Base-by-base conservation (phyloP, 2,329 filamentous ascomycete genomes). In the Cladosporium sphaerospermum region DNA sequence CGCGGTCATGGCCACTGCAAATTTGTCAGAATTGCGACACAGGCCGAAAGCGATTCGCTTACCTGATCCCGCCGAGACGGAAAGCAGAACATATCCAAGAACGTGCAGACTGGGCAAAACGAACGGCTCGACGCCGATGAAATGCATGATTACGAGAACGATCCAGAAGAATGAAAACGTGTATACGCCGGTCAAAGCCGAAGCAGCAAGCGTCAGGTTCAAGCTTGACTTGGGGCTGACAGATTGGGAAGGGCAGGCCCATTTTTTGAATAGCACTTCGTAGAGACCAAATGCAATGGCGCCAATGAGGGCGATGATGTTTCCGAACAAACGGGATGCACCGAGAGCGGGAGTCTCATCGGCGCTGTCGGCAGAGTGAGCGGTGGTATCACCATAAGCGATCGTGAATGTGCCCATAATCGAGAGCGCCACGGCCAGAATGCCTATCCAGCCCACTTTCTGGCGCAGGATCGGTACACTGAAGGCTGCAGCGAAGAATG, bases 211-310 rank as follows among this genome's bases (percentile, higher is more conserved):
- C 9, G 65, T 66, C 16, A 68, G 50, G 14, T 63, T 61, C 14
- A 68, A 53, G 42, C 56, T 62, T 13, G 61, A 58, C n/a, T 57
- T 51, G 37, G 63, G 57, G 41, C 58, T 56, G 43, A 61, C 59
- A 1, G 62, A 59, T 33, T 54, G 43, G 2, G 58, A 61, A 14
- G 65, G 62, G 55, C 62, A 67, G 2, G 65, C 64, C 61, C 63
- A 68, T 34, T 66, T 66, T 46, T 68, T 68, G 59, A 68, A 64
- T 45, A 68, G 54, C 19, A 68, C 65, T 52, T 67, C 64, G 43
- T 68, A 68, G 23, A 68, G 54, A 13, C 65, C 65, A 56, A 68
- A 68, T 9, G 64, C 64, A 11, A 67, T 54, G 8, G 65, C 63
- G 32, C 65, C 65, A 9, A 63, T 55, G 39, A 58, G 59, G 18